Evolutionary conservation across 2,329 filamentous ascomycete species (phyloP), one percentile per base, ranked within the genome.

Genomic region (Colletotrichum lini): DNA sequence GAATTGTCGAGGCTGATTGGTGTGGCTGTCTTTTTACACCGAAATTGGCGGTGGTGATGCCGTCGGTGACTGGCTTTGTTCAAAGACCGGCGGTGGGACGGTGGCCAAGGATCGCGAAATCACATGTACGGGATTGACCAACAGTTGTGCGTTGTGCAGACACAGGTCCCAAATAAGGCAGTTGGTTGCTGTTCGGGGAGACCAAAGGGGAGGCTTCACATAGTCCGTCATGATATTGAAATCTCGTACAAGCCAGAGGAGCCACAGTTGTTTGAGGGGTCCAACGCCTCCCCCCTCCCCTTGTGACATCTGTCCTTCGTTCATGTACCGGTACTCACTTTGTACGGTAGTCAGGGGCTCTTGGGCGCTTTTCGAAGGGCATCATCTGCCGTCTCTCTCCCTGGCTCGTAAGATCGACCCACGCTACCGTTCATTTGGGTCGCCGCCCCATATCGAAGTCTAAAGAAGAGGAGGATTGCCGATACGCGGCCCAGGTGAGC

Each of bases 371-470:
- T 10, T 53, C 47, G 10, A 50, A n/a, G 35, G 30, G 30, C 30
- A 35, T 35, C n/a, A 16, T 16, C 47, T 38, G 60, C 54, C 67
- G 35, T 21, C 49, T 35, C 35, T 13, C 49, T 12, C 21, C 26
- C 23, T 35, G 42, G 53, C 63, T 26, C 21, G 18, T 54, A 54
- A 45, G 35, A 26, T 54, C 45, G 67, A 56, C 67, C 67, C 67
- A 70, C 57, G 63, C 26, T 67, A 63, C 56, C 56, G n/a, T 52
- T 47, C 63, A 3, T 30, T 60, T 56, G 67, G 62, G 54, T 60
- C 47, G 18, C 38, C 15, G 35, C 67, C 67, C 62, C 30, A 35
- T 35, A 10, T 35, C 10, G 30, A 35, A 35, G 49, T 66, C 16
- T 45, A 15, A 49, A 30, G 67, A 56, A 15, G 12, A 40, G 18